These are phyloP conservation scores for Suillus clintonianus DNA, from an alignment of 768 basidiomycete genomes.

Conservation along the genomic window DNA sequence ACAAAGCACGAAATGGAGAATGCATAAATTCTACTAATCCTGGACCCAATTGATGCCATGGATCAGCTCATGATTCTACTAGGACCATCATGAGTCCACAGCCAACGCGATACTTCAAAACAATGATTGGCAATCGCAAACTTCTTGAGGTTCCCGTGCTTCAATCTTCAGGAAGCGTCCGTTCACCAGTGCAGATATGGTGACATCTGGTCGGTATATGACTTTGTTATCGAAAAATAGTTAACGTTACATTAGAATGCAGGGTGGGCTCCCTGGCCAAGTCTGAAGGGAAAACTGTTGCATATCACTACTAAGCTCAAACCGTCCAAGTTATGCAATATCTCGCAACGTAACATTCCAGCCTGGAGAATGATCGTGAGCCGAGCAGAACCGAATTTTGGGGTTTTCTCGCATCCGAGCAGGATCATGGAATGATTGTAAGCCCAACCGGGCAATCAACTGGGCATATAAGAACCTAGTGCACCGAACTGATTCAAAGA, in stretches of 20 bases:
- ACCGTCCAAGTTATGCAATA: neutral
- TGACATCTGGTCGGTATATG: no score
- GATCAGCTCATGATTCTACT: no score
- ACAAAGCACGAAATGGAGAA: no score
- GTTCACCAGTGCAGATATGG: no score
- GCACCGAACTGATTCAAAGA: neutral
- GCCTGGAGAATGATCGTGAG: neutral
- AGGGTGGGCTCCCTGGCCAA: neutral
- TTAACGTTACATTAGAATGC: neutral
- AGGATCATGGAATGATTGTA: neutral
- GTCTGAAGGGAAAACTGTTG: neutral
- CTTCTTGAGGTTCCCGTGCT: no score
- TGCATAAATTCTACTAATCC: no score
- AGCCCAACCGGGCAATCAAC: no score
- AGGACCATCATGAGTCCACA: no score
- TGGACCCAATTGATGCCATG: no score
- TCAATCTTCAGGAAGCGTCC: neutral
- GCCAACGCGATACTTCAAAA: no score
- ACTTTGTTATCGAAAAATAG: neutral
- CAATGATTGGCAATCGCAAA: no score
- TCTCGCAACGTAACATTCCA: neutral
- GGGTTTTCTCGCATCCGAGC: neutral
- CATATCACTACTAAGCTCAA: neutral
- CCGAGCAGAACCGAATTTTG: neutral
- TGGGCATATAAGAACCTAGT: neutral